These are phyloP conservation scores for Macrolepiota fuliginosa DNA, from an alignment of 768 basidiomycete species.

Conservation along the genomic window DNA sequence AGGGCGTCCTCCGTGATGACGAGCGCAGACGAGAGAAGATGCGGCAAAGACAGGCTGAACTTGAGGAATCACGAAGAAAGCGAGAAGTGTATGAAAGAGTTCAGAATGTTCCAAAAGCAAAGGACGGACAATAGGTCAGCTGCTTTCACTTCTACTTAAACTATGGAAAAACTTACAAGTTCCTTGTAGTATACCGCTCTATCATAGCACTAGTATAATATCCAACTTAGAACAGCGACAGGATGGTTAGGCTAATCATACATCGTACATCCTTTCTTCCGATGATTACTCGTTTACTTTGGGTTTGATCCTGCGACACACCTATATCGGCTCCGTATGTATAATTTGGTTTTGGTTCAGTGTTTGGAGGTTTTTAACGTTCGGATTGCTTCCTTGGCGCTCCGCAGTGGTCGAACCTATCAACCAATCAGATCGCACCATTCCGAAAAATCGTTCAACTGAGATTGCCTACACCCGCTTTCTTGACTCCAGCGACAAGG, in stretches of 20 bases:
- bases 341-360: not conserved
- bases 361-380: not conserved
- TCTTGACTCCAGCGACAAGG: not conserved
- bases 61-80: constrained; percentile 59
- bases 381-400: not conserved
- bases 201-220: not conserved
- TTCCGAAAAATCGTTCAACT: not conserved
- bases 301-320: not conserved
- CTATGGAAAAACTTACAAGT: not conserved
- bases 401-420: not conserved
- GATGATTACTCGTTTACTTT: not conserved
- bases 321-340: not conserved
- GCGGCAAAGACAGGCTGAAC: constrained; percentile 59
- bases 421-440: constrained; percentile 5
- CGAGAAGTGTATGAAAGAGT: constrained; percentile 63
- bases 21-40: constrained; percentile 73
- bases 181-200: not conserved
- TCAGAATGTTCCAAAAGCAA: constrained; percentile 32
- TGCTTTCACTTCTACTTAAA: not conserved
- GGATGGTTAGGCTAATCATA: not conserved
- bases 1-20: constrained; percentile 88
- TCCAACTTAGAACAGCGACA: not conserved
- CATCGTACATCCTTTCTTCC: not conserved
- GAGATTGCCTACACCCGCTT: not conserved
- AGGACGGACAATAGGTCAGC: not conserved